Conservation (phyloP, 2,329 filamentous ascomycete genomes). For the Orbilia blumenaviensis region DNA sequence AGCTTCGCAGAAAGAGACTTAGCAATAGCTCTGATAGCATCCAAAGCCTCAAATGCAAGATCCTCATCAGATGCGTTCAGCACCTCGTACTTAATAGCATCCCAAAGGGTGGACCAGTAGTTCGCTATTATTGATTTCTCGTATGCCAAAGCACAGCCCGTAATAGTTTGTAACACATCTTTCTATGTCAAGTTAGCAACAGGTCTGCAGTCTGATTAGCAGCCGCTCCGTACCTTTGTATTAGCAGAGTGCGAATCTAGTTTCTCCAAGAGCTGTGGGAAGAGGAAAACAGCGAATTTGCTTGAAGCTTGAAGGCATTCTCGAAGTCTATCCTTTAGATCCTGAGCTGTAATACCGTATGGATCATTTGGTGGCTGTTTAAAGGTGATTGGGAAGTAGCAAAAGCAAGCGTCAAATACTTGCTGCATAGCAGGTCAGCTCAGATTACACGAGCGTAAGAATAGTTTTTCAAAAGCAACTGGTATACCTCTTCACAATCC, state of each 20-base stretch:
- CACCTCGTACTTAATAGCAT: conserved; percentile 74
- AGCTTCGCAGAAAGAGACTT: conserved; percentile 65
- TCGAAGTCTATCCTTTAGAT: conserved; percentile 71
- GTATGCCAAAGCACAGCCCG: conserved; percentile 70
- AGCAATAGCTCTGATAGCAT: conserved; percentile 67
- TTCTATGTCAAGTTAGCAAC: conserved; percentile 62
- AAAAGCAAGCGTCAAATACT: conserved; percentile 75
- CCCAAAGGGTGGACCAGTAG: conserved; percentile 73
- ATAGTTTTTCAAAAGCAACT: neutral
- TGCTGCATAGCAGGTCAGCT: conserved; percentile 56
- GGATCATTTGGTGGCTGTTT: conserved; percentile 74
- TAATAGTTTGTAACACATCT: conserved; percentile 72
- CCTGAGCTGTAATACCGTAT: conserved; percentile 74
- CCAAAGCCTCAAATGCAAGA: conserved; percentile 69
- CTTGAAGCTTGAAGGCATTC: conserved; percentile 72
- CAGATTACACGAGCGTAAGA: neutral
- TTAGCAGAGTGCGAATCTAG: conserved; percentile 74
- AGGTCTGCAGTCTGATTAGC: neutral
- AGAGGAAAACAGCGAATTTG: conserved; percentile 72
- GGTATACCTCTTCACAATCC: conserved; percentile 67
- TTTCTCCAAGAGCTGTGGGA: conserved; percentile 74
- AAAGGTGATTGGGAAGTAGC: conserved; percentile 78
- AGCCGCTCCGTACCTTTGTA: conserved; percentile 66
- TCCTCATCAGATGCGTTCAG: conserved; percentile 72
- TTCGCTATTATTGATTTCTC: conserved; percentile 69